A percentile compares a stretch with the other conserved stretches of the same genome.
Evolutionary conservation across 2,329 filamentous ascomycete species (phyloP).

Genomic region (Cryphonectria radicalis): DNA sequence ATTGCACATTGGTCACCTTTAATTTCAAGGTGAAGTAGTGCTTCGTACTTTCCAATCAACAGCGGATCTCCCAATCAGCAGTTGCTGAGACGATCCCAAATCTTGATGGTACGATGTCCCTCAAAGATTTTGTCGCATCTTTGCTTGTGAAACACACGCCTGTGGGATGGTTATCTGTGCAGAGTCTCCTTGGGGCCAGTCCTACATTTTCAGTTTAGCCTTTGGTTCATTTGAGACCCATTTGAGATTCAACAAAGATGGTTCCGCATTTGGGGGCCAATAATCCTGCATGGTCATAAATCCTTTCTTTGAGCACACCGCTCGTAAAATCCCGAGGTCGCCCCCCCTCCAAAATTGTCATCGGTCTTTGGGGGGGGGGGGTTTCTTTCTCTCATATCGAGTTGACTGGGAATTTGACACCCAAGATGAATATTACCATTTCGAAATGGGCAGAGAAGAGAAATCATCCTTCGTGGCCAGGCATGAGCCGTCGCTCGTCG

Average conservation of each 20-base stretch:
- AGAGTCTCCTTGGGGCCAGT: neutral
- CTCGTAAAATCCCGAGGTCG: neutral
- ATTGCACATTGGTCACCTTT: neutral
- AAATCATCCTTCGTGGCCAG: conserved; percentile 16
- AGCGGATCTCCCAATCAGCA: neutral
- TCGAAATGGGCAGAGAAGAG: conserved; percentile 15
- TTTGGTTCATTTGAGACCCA: neutral
- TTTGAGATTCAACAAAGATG: neutral
- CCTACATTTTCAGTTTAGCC: neutral
- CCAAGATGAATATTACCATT: neutral
- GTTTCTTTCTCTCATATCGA: neutral
- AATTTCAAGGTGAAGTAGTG: neutral
- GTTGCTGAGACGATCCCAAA: neutral
- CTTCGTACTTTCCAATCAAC: neutral
- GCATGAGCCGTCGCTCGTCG: conserved; percentile 23
- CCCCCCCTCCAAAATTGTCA: neutral
- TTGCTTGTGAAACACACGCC: conserved; percentile 1
- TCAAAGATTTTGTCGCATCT: neutral
- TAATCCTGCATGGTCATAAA: neutral
- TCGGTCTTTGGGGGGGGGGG: neutral
- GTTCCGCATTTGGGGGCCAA: neutral
- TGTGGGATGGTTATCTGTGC: neutral
- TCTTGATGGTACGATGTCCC: neutral
- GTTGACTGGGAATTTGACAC: neutral
- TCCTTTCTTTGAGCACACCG: neutral